phyloP scores from a whole-genome alignment of 768 basidiomycete species.

The Mycena venus region DNA sequence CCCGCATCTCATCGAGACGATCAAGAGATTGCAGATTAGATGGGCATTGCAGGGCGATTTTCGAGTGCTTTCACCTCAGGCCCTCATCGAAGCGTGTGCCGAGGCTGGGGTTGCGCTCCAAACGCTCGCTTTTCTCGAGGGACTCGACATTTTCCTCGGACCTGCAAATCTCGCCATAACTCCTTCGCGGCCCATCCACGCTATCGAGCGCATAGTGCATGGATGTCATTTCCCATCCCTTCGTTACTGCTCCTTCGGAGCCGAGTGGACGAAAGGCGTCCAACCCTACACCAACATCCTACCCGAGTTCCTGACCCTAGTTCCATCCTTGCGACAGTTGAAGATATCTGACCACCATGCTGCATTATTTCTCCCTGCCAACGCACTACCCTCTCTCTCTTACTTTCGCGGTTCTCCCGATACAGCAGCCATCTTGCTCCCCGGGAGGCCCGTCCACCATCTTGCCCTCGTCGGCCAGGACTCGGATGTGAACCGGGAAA shows the following conservation, averaged over 20 bases:
- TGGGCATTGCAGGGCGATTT: conserved; percentile 60
- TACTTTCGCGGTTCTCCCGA: conserved; percentile 73
- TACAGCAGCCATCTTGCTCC: conserved; percentile 71
- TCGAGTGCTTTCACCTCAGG: conserved; percentile 40
- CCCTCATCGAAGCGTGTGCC: conserved; percentile 55
- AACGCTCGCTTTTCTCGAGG: conserved; percentile 58
- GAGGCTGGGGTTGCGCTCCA: conserved; percentile 54
- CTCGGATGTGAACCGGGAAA: conserved; percentile 65
- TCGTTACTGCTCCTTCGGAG: conserved; percentile 57
- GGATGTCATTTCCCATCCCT: conserved; percentile 56
- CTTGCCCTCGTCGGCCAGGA: conserved; percentile 71
- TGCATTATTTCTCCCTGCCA: conserved; percentile 54
- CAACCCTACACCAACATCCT: conserved; percentile 58
- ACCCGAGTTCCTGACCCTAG: conserved; percentile 56
- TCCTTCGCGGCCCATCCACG: conserved; percentile 47
- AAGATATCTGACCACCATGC: conserved; percentile 61
- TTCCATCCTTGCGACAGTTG: conserved; percentile 59
- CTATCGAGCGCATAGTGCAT: conserved; percentile 61
- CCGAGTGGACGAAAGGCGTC: conserved; percentile 58
- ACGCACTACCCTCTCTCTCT: conserved; percentile 61
- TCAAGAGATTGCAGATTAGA: conserved; percentile 63
- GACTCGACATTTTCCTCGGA: conserved; percentile 67
- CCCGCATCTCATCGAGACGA: conserved; percentile 59
- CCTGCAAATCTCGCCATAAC: conserved; percentile 53
- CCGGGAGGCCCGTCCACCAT: conserved; percentile 69